These are phyloP conservation scores for Medicago arabica DNA, from an alignment of 306 rosid species.

Conservation along the genomic window DNA sequence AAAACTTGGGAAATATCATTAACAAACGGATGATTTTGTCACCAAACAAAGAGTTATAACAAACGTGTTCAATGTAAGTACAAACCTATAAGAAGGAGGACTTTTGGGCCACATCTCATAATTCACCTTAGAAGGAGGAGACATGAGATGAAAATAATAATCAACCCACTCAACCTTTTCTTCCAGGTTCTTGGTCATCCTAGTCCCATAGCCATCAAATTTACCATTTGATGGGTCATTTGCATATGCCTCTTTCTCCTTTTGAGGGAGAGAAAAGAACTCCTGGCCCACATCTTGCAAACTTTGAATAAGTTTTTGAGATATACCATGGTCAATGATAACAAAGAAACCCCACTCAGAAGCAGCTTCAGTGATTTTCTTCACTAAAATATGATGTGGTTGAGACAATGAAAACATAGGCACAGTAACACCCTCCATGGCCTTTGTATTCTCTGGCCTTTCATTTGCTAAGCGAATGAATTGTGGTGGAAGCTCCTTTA, in stretches of 20 bases:
- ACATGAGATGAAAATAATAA: slow-evolving; percentile 61
- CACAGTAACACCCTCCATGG: slow-evolving; percentile 40
- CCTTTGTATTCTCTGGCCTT: slow-evolving; percentile 49
- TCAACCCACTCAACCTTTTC: slow-evolving; percentile 75
- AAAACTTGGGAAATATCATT: too few species aligned
- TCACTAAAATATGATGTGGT: slow-evolving; percentile 35
- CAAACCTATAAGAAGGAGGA: slow-evolving; percentile 61
- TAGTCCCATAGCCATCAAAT: slow-evolving; percentile 74
- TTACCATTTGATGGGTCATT: slow-evolving; percentile 61
- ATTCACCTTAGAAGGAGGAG: slow-evolving; percentile 61
- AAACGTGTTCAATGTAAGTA: neutral
- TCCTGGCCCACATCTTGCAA: slow-evolving; percentile 57
- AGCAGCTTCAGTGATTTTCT: slow-evolving; percentile 40
- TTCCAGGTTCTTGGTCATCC: slow-evolving; percentile 61
- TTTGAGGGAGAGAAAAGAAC: slow-evolving; percentile 59
- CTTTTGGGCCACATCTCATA: slow-evolving; percentile 56
- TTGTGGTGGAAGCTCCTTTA: slow-evolving; percentile 43
- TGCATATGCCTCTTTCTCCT: slow-evolving; percentile 62
- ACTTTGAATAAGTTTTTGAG: slow-evolving; percentile 46
- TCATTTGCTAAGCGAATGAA: slow-evolving; percentile 45
- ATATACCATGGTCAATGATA: slow-evolving; percentile 60
- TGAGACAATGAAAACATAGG: slow-evolving; percentile 45
- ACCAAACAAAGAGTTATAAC: too few species aligned
- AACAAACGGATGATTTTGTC: too few species aligned
- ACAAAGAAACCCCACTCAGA: slow-evolving; percentile 64